Base-by-base conservation (phyloP, 2,329 filamentous ascomycete species). In the Pezizomycotina sp. region DNA sequence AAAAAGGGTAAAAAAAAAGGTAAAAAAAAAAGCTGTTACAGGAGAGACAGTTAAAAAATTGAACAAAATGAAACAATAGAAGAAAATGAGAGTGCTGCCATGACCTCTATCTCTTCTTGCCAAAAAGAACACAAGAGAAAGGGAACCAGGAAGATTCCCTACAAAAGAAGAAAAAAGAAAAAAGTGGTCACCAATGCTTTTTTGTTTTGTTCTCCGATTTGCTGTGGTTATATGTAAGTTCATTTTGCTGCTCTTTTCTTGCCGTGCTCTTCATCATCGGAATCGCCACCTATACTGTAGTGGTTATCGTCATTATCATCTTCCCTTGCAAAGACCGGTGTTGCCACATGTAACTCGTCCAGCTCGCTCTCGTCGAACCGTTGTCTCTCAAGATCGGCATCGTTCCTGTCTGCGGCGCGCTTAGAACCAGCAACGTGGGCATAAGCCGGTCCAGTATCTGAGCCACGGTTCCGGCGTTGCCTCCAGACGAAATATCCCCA, bases 401-500 rank as follows among this genome's bases (percentile, higher is more conserved):
- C 6, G 50, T 38, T 4, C 61, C 57, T 49, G 65, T 64, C 31
- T 57, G 58, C 14, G 64, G 60, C 50, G 68, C 65, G 45, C 55
- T 53, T 34, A 65, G 63, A 33, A 68, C 54, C 2, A 60, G 58
- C 29, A 54, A 55, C 22, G 52, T 53, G 16, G 53, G 47, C 31
- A 51, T 47, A 36, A 32, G 45, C 29, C 36, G 37, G 19, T 35
- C 25, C 52, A 31, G 48, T 43, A 5, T 48, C 56, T 13, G 51
- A 48, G 8, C 55, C 53, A 4, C 59, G 57, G 20, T 60, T 55
- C 47, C 69, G 64, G 31, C 74, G 67, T 39, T 71, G 65, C 40
- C 64, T 64, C 69, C 71, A 77, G 51, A 78, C 58, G 47, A 67
- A 74, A 54, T 73, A 78, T n/a, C 75, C 80, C 75, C 81, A 92